Percentiles rank a stretch among this genome's conserved stretches.
Conservation (phyloP, 129 eudicot species). For the Lactuca sativa region DNA sequence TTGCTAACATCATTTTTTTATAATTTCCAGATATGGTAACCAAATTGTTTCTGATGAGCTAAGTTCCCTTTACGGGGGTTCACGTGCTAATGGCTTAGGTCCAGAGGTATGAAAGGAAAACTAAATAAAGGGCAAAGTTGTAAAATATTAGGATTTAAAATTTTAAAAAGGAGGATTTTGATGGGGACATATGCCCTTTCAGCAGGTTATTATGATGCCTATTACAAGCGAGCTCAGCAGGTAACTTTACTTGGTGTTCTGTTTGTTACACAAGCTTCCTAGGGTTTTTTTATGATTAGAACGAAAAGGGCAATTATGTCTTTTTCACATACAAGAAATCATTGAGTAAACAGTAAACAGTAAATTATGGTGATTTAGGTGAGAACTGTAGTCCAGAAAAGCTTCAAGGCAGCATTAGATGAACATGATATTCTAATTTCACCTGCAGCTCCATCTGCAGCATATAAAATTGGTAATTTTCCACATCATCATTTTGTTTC, state of each 20-base stretch:
- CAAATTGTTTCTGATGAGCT: slow-evolving; percentile 79
- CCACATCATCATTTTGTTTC: not conserved
- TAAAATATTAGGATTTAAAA: no score
- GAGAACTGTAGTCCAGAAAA: no score
- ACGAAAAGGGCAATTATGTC: no score
- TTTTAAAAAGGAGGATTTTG: slow-evolving; percentile 89
- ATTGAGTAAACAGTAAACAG: no score
- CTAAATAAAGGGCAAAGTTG: not conserved
- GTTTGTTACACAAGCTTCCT: no score
- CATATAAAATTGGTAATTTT: slow-evolving; percentile 82
- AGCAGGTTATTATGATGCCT: slow-evolving; percentile 99
- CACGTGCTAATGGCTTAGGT: slow-evolving; percentile 94
- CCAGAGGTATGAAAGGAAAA: slow-evolving; percentile 68
- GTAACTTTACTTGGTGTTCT: slow-evolving; percentile 39
- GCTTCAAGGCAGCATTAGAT: no score
- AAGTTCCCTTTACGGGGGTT: slow-evolving; percentile 69
- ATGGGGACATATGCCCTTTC: slow-evolving; percentile 99
- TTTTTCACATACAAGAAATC: no score
- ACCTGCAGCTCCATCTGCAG: slow-evolving; percentile 98
- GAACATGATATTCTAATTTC: no score
- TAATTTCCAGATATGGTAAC: slow-evolving; percentile 73
- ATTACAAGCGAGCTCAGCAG: slow-evolving; percentile 99
- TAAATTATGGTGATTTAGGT: no score
- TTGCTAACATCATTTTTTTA: slow-evolving; percentile 9
- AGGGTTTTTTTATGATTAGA: not conserved